Evolutionary conservation across 2,329 filamentous ascomycete genomes (phyloP).

Genomic region (Rutstroemia sp.): DNA sequence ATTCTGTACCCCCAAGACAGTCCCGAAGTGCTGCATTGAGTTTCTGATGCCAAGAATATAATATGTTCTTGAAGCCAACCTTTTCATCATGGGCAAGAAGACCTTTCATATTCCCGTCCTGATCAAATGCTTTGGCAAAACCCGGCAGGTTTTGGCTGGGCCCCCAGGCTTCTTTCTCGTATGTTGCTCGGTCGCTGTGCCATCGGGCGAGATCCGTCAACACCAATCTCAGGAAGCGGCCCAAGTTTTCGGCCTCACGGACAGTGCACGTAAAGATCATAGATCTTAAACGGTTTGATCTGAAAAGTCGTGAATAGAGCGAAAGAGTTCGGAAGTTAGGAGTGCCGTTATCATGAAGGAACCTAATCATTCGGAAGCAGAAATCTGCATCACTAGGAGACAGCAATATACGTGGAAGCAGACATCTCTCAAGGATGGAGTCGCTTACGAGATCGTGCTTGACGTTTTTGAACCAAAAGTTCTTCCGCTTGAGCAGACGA

Average conservation of each 20-base stretch:
- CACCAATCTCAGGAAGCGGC: conserved; percentile 78
- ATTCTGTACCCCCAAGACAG: conserved; percentile 77
- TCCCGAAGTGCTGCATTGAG: conserved; percentile 72
- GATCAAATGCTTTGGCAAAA: conserved; percentile 67
- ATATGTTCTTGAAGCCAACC: conserved; percentile 73
- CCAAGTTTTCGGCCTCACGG: conserved; percentile 87
- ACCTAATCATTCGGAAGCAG: conserved; percentile 77
- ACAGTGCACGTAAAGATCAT: conserved; percentile 87
- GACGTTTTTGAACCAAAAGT: conserved; percentile 66
- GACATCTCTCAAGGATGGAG: conserved; percentile 78
- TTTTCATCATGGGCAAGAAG: conserved; percentile 79
- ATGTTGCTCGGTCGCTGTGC: conserved; percentile 70
- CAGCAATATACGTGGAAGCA: conserved; percentile 78
- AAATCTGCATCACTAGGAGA: conserved; percentile 86
- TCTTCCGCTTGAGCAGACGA: conserved; percentile 67
- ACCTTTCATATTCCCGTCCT: conserved; percentile 60
- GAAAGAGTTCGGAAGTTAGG: conserved; percentile 82
- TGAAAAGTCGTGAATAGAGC: conserved; percentile 78
- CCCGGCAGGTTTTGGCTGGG: conserved; percentile 60
- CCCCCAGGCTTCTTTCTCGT: conserved; percentile 77
- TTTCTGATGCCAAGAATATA: conserved; percentile 87
- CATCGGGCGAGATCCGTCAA: conserved; percentile 74
- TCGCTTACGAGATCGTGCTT: conserved; percentile 65
- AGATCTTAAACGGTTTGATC: conserved; percentile 68
- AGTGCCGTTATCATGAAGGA: conserved; percentile 76